phyloP scores from a whole-genome alignment of 495 filamentous ascomycete genomes.

The Elaphomyces granulatus region DNA sequence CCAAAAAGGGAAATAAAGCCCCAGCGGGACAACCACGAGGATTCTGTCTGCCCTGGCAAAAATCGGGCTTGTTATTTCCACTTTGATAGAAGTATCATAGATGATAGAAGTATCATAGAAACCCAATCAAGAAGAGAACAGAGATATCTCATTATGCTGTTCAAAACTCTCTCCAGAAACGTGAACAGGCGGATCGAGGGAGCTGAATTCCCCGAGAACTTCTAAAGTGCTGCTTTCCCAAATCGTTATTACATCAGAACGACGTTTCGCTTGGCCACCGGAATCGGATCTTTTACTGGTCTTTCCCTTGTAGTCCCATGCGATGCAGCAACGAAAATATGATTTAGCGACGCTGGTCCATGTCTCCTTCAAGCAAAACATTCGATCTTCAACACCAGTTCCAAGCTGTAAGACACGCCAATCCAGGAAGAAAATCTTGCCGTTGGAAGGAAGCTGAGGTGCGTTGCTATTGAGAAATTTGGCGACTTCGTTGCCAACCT shows the following conservation, averaged over 20 bases:
- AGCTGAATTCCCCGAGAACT: constrained; percentile 15
- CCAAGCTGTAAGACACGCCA: constrained; percentile 12
- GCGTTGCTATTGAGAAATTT: background rate
- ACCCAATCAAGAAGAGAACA: too few relatives aligned
- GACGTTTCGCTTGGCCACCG: too few relatives aligned
- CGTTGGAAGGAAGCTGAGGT: constrained; percentile 4
- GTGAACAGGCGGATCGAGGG: constrained; percentile 7
- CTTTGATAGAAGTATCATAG: too few relatives aligned
- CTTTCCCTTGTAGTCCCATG: constrained; percentile 10
- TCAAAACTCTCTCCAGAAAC: constrained; percentile 1
- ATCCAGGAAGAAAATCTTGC: constrained; percentile 25
- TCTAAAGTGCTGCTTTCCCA: constrained; percentile 8
- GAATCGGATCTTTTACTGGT: background rate
- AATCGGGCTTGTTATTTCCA: too few relatives aligned
- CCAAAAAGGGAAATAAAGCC: too few relatives aligned
- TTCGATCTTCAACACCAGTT: constrained; percentile 6
- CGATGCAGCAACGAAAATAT: constrained; percentile 24
- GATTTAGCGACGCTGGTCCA: constrained; percentile 19
- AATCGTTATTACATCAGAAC: constrained; percentile 1
- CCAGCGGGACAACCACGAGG: too few relatives aligned
- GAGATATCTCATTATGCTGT: too few relatives aligned
- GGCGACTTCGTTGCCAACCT: constrained; percentile 10
- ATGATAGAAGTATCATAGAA: too few relatives aligned
- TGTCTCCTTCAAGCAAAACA: constrained; percentile 17
- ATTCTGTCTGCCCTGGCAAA: too few relatives aligned